Evolutionary conservation across 306 rosid genomes (phyloP).

Genomic region (Dryas alaskensis): DNA sequence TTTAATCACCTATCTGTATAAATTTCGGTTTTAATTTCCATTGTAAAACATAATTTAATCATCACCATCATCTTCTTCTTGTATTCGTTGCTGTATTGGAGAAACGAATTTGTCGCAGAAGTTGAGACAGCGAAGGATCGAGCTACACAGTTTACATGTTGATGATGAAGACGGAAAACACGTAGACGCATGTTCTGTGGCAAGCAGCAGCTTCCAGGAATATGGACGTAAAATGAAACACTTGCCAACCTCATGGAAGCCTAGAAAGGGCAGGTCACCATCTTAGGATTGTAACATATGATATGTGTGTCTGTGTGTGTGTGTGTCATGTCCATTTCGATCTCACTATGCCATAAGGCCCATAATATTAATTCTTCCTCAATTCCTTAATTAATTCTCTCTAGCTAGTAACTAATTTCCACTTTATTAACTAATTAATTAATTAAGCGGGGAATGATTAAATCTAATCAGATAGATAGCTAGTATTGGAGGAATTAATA

Average conservation of each 20-base stretch:
- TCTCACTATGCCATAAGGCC: background rate
- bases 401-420: background rate
- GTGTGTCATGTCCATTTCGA: background rate
- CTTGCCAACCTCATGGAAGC: slow-evolving; percentile 14
- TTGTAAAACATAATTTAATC: too few species aligned
- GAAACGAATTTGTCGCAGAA: slow-evolving; percentile 37
- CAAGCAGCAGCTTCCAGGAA: slow-evolving; percentile 21
- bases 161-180: slow-evolving; percentile 37
- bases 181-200: slow-evolving; percentile 42
- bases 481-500: background rate
- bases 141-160: slow-evolving; percentile 10
- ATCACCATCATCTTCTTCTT: background rate
- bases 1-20: too few species aligned
- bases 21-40: too few species aligned
- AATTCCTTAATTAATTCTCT: background rate
- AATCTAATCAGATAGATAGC: background rate
- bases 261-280: background rate
- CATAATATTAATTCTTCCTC: background rate
- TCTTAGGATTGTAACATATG: background rate
- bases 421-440: background rate
- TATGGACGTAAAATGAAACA: slow-evolving; percentile 31
- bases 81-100: background rate
- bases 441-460: background rate
- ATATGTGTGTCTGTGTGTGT: too few species aligned
- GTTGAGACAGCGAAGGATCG: slow-evolving; percentile 32